Percentiles rank a stretch among this genome's conserved stretches.
Conservation (phyloP, 306 rosid species). For the Cicer judaicum region DNA sequence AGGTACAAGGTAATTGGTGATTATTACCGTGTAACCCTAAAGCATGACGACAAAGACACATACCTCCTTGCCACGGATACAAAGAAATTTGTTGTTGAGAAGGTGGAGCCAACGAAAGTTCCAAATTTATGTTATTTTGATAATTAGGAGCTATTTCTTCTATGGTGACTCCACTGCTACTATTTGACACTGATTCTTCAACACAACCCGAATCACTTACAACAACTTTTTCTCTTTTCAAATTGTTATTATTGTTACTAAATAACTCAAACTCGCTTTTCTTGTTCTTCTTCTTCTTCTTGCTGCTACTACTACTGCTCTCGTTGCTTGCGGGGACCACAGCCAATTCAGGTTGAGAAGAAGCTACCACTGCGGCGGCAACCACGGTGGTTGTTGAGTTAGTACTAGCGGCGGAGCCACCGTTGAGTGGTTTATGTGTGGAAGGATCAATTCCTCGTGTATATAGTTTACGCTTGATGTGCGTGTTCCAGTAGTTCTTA, state of each 20-base stretch:
- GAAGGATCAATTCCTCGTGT: slow-evolving; percentile 60
- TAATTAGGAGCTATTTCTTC: slow-evolving; percentile 27
- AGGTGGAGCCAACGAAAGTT: slow-evolving; percentile 59
- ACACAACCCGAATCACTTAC: neutral
- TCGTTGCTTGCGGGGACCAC: neutral
- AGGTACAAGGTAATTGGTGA: neutral
- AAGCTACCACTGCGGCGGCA: neutral
- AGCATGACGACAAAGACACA: neutral
- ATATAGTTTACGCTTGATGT: slow-evolving; percentile 55
- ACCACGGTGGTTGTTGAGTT: neutral
- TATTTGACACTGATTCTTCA: slow-evolving; percentile 49
- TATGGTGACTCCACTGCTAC: slow-evolving; percentile 44
- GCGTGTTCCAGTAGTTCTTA: slow-evolving; percentile 74
- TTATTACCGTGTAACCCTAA: neutral
- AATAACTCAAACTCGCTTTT: slow-evolving; percentile 10
- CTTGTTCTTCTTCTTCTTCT: neutral
- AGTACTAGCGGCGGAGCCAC: neutral
- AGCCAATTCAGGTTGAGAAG: neutral
- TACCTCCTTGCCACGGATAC: neutral
- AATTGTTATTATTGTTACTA: too few species aligned
- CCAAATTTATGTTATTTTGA: slow-evolving; percentile 54
- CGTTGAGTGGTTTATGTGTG: slow-evolving; percentile 56
- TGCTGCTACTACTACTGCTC: neutral
- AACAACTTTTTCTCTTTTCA: neutral
- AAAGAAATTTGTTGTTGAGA: neutral